Evolutionary conservation across 2,329 filamentous ascomycete species (phyloP).

Genomic region (Nigrospora sphaerica): DNA sequence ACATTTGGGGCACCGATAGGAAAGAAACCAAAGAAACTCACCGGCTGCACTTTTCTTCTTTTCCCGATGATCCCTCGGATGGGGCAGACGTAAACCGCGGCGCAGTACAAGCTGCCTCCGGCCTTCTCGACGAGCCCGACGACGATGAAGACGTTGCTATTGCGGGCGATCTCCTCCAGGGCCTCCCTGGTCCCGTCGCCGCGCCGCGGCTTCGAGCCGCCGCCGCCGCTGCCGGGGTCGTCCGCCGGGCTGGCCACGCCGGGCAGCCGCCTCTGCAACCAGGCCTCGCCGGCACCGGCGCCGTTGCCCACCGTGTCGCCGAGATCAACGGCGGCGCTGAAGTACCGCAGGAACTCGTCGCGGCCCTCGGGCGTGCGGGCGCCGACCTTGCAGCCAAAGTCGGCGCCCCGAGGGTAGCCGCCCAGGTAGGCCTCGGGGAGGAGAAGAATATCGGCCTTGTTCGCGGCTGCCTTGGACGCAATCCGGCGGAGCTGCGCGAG

Average conservation of each 20-base stretch:
- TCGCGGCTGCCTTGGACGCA: conserved; percentile 53
- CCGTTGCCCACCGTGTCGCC: conserved; percentile 63
- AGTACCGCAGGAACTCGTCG: conserved; percentile 79
- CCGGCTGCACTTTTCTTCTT: conserved; percentile 85
- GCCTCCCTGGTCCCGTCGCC: conserved; percentile 75
- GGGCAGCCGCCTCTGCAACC: conserved; percentile 58
- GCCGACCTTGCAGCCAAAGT: conserved; percentile 71
- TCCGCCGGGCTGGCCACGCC: conserved; percentile 10
- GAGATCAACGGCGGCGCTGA: conserved; percentile 70
- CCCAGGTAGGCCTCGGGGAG: conserved; percentile 91
- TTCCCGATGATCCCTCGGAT: conserved; percentile 69
- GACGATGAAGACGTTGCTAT: conserved; percentile 77
- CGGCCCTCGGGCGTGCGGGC: conserved; percentile 62
- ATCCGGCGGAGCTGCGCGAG: conserved; percentile 58
- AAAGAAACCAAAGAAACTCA: conserved; percentile 30
- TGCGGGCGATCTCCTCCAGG: conserved; percentile 66
- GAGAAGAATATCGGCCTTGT: conserved; percentile 61
- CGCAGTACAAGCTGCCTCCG: conserved; percentile 79
- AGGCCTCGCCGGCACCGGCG: conserved; percentile 64
- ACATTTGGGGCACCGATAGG: not conserved
- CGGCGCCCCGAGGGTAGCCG: conserved; percentile 77
- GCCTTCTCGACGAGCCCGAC: conserved; percentile 73
- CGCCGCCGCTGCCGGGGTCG: conserved; percentile 2
- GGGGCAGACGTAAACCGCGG: conserved; percentile 76
- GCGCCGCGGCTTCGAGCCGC: conserved; percentile 42